Base-by-base conservation (phyloP, 805 yeast species). In the Soucietia sequanensis region DNA sequence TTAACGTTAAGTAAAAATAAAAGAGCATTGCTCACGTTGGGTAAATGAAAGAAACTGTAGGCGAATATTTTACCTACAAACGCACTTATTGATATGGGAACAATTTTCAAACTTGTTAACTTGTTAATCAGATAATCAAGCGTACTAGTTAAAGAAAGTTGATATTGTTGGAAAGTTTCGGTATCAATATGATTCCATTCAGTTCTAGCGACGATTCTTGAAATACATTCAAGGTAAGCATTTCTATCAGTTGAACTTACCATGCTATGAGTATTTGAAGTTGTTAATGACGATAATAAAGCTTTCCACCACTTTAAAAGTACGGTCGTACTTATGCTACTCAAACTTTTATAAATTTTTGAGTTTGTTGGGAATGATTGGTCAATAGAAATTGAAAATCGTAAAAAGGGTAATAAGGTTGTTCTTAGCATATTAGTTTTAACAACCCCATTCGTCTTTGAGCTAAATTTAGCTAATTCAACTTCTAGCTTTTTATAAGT, bases 31-130 rank as follows among this genome's bases (percentile, higher is more conserved):
- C 83, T 75, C 4, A 81, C 72, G 18, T 72, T 67, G 0, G 80
- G 78, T 3, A 81, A 57, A 41, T 68, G 60, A 52, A 75, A 73
- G 43, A 71, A 84, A 3, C 78, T 62, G 48, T 78, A 76, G 1
- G 89, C 89, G 52, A 84, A 72, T 3, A 80, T 72, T 48, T 84
- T 83, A 5, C 91, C 91, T 9, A 78, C 63, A 45, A 83, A 81
- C 3, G 88, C 87, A 15, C 78, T 67, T 14, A 75, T 56, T 5
- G 82, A 67, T n/a, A 78, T 55, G 0, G 85, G 68, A 8, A 80
- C 61, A 16, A 65, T 65, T 42, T 80, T 80, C 37, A 69, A 47
- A 31, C 68, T 60, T 22, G 59, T 52, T 37, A 80, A 58, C 44
- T 72, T 70, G 33, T 60, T 53, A 9, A 83, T 65, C 35, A 77